phyloP scores from a whole-genome alignment of 2,329 filamentous ascomycete genomes.

The Nigrograna mackinnonii region DNA sequence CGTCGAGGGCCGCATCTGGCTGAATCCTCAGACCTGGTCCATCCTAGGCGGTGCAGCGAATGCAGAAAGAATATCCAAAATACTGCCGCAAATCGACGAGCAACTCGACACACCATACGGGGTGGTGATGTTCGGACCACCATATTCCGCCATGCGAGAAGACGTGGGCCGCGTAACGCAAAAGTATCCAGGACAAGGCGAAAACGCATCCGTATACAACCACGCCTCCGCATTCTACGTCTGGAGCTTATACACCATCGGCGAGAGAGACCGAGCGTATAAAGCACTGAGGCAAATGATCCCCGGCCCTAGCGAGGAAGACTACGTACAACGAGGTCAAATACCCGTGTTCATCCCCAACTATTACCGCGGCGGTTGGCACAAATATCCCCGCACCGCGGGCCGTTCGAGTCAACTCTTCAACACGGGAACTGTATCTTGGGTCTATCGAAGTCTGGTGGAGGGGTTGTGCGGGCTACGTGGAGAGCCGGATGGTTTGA shows the following conservation, averaged over 20 bases:
- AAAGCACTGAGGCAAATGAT: slow-evolving; percentile 57
- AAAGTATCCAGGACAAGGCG: slow-evolving; percentile 61
- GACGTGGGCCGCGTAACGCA: slow-evolving; percentile 63
- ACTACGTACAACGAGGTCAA: slow-evolving; percentile 58
- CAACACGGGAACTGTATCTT: slow-evolving; percentile 62
- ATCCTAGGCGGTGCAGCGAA: slow-evolving; percentile 58
- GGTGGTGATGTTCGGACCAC: slow-evolving; percentile 59
- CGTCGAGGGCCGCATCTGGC: slow-evolving; percentile 60
- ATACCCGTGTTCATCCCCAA: slow-evolving; percentile 62
- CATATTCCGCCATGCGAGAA: slow-evolving; percentile 60
- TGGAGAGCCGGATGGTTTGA: slow-evolving; percentile 53
- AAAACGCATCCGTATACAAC: slow-evolving; percentile 63
- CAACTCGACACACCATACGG: slow-evolving; percentile 60
- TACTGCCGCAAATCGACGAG: slow-evolving; percentile 54
- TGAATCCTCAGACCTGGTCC: slow-evolving; percentile 61
- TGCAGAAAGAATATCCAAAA: slow-evolving; percentile 45
- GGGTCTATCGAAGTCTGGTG: slow-evolving; percentile 60
- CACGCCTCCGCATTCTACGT: slow-evolving; percentile 61
- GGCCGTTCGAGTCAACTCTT: slow-evolving; percentile 62
- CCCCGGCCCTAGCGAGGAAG: slow-evolving; percentile 55
- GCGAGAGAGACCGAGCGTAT: slow-evolving; percentile 56
- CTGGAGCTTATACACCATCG: slow-evolving; percentile 57
- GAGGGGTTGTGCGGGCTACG: slow-evolving; percentile 60
- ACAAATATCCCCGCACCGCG: slow-evolving; percentile 54
- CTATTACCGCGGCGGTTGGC: slow-evolving; percentile 60